Evolutionary conservation across 345 rosid species (phyloP).

Genomic region (Cochlearia excelsa): DNA sequence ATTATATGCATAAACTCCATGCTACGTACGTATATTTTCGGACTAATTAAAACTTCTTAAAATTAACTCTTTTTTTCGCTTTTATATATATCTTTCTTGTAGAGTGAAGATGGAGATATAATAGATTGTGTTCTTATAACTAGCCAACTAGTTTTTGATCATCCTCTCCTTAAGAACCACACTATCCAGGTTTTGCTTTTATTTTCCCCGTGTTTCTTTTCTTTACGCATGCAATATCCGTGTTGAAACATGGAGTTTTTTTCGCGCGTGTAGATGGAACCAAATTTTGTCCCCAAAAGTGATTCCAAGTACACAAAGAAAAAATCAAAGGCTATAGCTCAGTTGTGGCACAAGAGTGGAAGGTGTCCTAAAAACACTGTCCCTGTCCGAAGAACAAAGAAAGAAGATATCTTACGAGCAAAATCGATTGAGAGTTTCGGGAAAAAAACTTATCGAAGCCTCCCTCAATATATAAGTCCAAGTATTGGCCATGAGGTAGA

Average conservation of each 20-base stretch:
- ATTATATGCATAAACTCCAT: background rate
- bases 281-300: conserved; percentile 47
- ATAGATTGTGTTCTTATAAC: too few relatives aligned
- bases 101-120: too few relatives aligned
- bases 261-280: conserved; percentile 43
- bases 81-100: too few relatives aligned
- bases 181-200: background rate
- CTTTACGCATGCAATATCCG: background rate
- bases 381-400: conserved; percentile 55
- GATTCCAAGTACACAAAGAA: conserved; percentile 34
- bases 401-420: conserved; percentile 51
- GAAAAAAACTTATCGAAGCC: conserved; percentile 45
- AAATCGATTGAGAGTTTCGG: conserved; percentile 48
- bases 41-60: too few relatives aligned
- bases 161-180: conserved; percentile 33
- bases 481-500: conserved; percentile 37
- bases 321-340: conserved; percentile 28
- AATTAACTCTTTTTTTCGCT: too few relatives aligned
- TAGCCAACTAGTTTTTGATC: conserved; percentile 2
- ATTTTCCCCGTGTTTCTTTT: too few relatives aligned
- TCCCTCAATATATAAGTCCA: background rate
- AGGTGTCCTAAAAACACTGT: conserved; percentile 49
- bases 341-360: conserved; percentile 54
- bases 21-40: too few relatives aligned
- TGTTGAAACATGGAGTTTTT: conserved; percentile 1